Evolutionary conservation across 768 basidiomycete species (phyloP).

Genomic region (Collybia nuda): DNA sequence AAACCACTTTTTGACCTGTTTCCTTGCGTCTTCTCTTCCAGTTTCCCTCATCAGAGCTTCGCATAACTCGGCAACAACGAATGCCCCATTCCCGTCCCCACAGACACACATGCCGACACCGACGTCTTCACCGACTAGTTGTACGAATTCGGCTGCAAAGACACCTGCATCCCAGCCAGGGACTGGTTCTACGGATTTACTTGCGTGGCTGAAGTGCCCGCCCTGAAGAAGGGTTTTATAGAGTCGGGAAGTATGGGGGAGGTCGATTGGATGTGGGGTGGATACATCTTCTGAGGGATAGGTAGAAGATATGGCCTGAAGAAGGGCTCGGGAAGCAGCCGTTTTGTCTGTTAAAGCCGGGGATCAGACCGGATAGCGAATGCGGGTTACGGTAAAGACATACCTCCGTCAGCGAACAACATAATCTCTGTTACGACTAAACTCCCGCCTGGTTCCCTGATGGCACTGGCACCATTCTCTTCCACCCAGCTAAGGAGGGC

Average conservation of each 20-base stretch:
- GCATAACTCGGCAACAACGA: slow-evolving; percentile 74
- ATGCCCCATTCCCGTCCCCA: slow-evolving; percentile 63
- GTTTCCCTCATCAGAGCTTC: slow-evolving; percentile 49
- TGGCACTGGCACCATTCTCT: slow-evolving; percentile 56
- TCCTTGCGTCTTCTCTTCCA: slow-evolving; percentile 37
- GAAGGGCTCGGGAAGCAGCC: slow-evolving; percentile 56
- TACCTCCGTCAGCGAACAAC: slow-evolving; percentile 85
- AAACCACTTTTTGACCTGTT: slow-evolving; percentile 61
- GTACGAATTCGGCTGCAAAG: slow-evolving; percentile 63
- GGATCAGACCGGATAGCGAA: background rate
- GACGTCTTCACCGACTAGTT: slow-evolving; percentile 49
- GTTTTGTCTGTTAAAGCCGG: slow-evolving; percentile 59
- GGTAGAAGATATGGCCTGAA: slow-evolving; percentile 51
- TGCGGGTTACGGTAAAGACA: slow-evolving; percentile 17
- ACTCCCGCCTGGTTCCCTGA: slow-evolving; percentile 78
- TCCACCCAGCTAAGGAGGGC: slow-evolving; percentile 71
- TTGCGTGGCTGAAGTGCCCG: slow-evolving; percentile 76
- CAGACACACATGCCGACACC: slow-evolving; percentile 54
- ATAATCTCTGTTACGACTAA: slow-evolving; percentile 79
- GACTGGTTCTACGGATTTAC: slow-evolving; percentile 51
- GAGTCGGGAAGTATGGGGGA: slow-evolving; percentile 78
- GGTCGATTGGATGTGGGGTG: slow-evolving; percentile 69
- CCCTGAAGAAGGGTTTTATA: slow-evolving; percentile 92
- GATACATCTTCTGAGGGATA: slow-evolving; percentile 55
- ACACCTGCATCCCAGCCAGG: slow-evolving; percentile 53